Base-by-base conservation (phyloP, 441 rosid species). In the Adansonia gregorii region DNA sequence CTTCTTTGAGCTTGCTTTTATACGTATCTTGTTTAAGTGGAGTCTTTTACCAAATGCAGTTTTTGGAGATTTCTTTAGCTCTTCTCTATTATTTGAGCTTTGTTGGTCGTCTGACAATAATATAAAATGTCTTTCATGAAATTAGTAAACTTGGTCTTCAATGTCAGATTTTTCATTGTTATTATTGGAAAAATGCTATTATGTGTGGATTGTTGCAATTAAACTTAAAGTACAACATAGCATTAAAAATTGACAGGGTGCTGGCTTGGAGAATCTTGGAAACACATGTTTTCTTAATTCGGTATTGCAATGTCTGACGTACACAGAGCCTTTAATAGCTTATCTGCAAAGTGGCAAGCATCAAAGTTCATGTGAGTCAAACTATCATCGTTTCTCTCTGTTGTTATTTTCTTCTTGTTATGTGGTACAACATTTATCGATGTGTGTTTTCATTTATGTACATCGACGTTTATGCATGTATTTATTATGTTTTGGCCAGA, bases 271-370 rank as follows among this genome's bases (percentile, higher is more conserved):
- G 82, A 97, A 97, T 85, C 92, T 97, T 64, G 98, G 99, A 80
- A 97, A 97, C 78, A 97, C 98, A 63, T 97, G 98, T 83, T 94
- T 93, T 82, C 95, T 97, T 27, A 97, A 94, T 82, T 97, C 98
- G 0, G 98, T 97, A 9, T 79, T 94, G 84, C 98, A 94, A 72
- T 94, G 98, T 83, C 86, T 97, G 80, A 97, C 99, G 12, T 92
- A 94, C 82, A 97, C 98, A 0, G 98, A 93, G 84, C 99, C 99
- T 3, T 84, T 97, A 49, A 98, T 92, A 83, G 98, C 98, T 76
- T 89, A 89, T 59, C 87, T 97, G 82, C 93, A 91, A 78, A 91
- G 91, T 52, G 98, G 94, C 77, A 91, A 85, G 69, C 98, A 97
- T 86, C 91, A 88, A 75, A 88, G 79, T 82, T 87, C 89, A 67